Evolutionary conservation across 306 rosid species (phyloP), one percentile per base, ranked within the genome.

Genomic region (Lupinus albus): DNA sequence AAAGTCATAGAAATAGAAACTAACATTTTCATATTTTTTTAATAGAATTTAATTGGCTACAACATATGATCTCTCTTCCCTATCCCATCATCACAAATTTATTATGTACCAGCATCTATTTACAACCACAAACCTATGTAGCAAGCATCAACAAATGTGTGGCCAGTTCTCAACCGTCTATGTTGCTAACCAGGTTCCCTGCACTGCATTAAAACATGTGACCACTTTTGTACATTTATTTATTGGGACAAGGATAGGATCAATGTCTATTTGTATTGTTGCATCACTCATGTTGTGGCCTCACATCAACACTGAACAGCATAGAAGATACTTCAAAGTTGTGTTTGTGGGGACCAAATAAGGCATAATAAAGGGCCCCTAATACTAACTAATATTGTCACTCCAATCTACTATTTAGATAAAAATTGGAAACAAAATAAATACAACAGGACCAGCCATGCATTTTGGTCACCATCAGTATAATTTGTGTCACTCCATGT

Each of bases 101-200:
- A 38, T 7, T 38, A 8, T 7, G 48, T 1, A 18, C 30, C 49
- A 63, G 36, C 54, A 49, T 69, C 71, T 67, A 81, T 79, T 78
- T 81, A 81, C 83, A 55, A 25, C 86, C 86, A 83, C 66, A 67
- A 53, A 25, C 11, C 45, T 55, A 73, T 45, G 66, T 44, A 28
- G 33, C 30, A 38, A 58, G 81, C 65, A 59, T 81, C 58, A 70
- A 20, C 32, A 78, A 70, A 59, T 20, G 61, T 72, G 84, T 78
- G 86, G 89, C 79, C 49, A 18, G 11, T 55, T 45, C 70, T 66
- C 25, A 59, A 13, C 86, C 77, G 18, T 20, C 48, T 25, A 59
- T 33, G 30, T 67, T 53, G 62, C 68, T 68, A 15, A 58, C 15
- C 7, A 28, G 44, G 42, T 57, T 78, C 61, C 30, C 74, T 16